Conservation (phyloP, 2,329 filamentous ascomycete species). For the Leptographium galeiforme region DNA sequence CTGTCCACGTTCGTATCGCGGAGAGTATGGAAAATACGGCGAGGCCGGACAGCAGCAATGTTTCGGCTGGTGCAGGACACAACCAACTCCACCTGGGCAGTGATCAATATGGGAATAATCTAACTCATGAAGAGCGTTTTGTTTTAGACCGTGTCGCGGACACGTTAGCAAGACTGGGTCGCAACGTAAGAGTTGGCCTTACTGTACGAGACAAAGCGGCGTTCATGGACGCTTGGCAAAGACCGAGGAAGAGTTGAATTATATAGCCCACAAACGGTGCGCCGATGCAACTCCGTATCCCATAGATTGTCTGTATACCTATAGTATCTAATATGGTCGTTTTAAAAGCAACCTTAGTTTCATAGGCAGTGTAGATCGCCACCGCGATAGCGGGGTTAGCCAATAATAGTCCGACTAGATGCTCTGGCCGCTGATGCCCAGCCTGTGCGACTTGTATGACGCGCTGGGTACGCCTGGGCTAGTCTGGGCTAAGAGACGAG, state of each 20-base stretch:
- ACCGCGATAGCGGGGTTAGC: no score
- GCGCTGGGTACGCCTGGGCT: no score
- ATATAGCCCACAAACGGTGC: conserved; percentile 12
- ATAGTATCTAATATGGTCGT: not conserved
- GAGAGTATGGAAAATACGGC: conserved; percentile 50
- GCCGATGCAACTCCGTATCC: not conserved
- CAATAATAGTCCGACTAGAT: no score
- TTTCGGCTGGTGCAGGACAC: not conserved
- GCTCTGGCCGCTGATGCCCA: no score
- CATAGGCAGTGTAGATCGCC: not conserved
- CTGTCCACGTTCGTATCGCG: conserved; percentile 81
- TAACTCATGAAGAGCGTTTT: conserved; percentile 46
- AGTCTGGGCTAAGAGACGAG: no score
- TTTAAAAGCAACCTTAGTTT: not conserved
- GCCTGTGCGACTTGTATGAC: no score
- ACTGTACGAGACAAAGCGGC: conserved; percentile 70
- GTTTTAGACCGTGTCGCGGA: conserved; percentile 72
- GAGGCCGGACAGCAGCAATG: not conserved
- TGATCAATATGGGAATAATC: not conserved
- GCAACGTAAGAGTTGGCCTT: conserved; percentile 79
- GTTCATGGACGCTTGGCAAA: conserved; percentile 59
- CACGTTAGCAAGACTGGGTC: conserved; percentile 69
- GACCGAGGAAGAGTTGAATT: conserved; percentile 16
- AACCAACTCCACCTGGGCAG: not conserved
- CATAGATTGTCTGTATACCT: not conserved